Percentiles rank a stretch among this genome's conserved stretches.
Evolutionary conservation across 169 alveolate species (phyloP).

Genomic region (Blepharisma undulans): DNA sequence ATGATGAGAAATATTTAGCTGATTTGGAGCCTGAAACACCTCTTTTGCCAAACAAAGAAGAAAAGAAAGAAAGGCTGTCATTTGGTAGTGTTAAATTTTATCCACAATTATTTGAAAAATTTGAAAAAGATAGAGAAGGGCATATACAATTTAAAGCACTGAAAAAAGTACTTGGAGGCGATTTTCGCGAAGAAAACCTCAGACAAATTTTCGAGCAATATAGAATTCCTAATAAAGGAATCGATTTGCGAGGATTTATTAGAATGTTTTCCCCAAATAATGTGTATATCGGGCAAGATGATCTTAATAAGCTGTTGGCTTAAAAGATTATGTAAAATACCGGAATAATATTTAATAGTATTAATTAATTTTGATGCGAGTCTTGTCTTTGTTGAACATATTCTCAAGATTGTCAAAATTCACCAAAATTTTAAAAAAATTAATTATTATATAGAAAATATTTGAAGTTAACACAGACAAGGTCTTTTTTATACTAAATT

Average conservation of each 20-base stretch:
- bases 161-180: background rate
- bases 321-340: no score
- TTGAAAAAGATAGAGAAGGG: conserved; percentile 1
- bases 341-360: no score
- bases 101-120: background rate
- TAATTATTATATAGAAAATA: no score
- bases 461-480: no score
- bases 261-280: background rate
- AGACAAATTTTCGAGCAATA: background rate
- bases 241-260: background rate
- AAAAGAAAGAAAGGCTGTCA: background rate
- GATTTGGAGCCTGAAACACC: background rate
- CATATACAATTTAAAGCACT: background rate
- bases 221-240: background rate
- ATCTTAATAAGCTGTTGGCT: no score
- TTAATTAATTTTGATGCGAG: no score
- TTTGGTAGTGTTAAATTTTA: background rate
- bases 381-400: no score
- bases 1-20: background rate
- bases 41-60: background rate
- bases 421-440: no score
- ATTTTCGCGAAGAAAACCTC: background rate
- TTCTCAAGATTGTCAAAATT: no score
- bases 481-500: no score
- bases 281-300: no score